Evolutionary conservation across 805 yeast genomes (phyloP), one percentile per base, ranked within the genome.

Genomic region (Metschnikowia continentalis): DNA sequence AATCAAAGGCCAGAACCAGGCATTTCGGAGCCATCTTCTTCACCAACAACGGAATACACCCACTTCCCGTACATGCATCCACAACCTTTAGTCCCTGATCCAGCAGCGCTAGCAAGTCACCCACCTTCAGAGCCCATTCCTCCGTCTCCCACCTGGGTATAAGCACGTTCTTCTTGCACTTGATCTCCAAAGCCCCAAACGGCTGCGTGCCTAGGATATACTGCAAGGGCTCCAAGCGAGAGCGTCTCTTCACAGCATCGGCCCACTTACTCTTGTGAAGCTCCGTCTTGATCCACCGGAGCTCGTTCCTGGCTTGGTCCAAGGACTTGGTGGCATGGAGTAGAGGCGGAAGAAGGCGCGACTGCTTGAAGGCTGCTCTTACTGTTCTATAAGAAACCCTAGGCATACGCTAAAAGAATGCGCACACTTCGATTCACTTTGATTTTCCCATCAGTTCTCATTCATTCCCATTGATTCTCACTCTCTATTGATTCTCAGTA

Each of bases 141-240:
- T 92, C 98, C 0, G 99, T 92, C 63, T 92, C 99, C 86, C 92
- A 84, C 46, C 99, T 69, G 0, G 99, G 98, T 26, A 92, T 91
- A 53, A 92, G 69, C 1, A 90, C 97, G 0, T 82, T 82, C 1
- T 70, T 71, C 30, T 66, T 60, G 60, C 96, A 88, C 23, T 60
- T 50, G 3, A 92, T 76, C 11, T 79, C 80, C 45, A 92, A 62
- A 1, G 64, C 61, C 0, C 94, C 96, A 71, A 92, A 92, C 1
- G 98, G 98, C 67, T 91, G 97, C 0, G 82, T 69, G 0, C 94
- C 90, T 8, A 92, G 69, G 10, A 92, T 80, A 65, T 92, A 91
- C 65, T 92, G 98, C 39, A 92, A 66, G 0, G 99, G 98, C 7
- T 76, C 79, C 4, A 75, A 71, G 11, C 64, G 62, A 1, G 80